A percentile compares a stretch with the other conserved stretches of the same genome.
phyloP scores from a whole-genome alignment of 192 early-diverging fungal species.

The Chytriomyces sp. region DNA sequence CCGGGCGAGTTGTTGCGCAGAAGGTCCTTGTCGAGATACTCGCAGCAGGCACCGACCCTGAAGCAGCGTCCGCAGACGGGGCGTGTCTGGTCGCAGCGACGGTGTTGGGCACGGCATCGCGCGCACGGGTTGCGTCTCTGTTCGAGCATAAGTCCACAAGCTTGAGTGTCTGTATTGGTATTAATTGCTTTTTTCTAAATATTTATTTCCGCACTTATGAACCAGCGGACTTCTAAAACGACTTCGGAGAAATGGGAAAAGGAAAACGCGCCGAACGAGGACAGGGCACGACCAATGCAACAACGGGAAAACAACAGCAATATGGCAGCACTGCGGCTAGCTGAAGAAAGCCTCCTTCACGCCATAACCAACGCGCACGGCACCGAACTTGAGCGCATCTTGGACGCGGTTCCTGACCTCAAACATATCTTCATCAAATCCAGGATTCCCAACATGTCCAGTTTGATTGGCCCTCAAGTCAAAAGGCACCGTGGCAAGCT shows the following conservation, averaged over 20 bases:
- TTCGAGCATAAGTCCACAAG: too few relatives aligned
- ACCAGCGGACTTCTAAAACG: too few relatives aligned
- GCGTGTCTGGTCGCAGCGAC: not conserved
- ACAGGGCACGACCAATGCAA: not conserved
- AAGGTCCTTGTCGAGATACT: not conserved
- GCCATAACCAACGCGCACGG: not conserved
- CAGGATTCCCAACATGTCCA: not conserved
- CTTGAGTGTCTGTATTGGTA: too few relatives aligned
- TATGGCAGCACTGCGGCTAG: not conserved
- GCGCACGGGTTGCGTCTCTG: too few relatives aligned
- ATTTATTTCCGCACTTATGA: too few relatives aligned
- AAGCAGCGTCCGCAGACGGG: not conserved
- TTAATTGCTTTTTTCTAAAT: too few relatives aligned
- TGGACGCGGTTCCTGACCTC: not conserved
- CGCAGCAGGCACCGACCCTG: not conserved
- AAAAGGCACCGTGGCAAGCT: not conserved
- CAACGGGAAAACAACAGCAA: not conserved
- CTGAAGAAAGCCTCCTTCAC: slow-evolving; percentile 3
- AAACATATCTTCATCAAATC: not conserved
- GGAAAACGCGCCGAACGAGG: too few relatives aligned
- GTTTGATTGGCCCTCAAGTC: not conserved
- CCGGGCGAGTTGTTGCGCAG: too few relatives aligned
- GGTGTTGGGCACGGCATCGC: not conserved
- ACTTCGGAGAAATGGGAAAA: too few relatives aligned
- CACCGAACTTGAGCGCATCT: not conserved